A percentile compares a stretch with the other conserved stretches of the same genome.
phyloP scores from a whole-genome alignment of 2,329 filamentous ascomycete species.

The Elsinoe perseae region DNA sequence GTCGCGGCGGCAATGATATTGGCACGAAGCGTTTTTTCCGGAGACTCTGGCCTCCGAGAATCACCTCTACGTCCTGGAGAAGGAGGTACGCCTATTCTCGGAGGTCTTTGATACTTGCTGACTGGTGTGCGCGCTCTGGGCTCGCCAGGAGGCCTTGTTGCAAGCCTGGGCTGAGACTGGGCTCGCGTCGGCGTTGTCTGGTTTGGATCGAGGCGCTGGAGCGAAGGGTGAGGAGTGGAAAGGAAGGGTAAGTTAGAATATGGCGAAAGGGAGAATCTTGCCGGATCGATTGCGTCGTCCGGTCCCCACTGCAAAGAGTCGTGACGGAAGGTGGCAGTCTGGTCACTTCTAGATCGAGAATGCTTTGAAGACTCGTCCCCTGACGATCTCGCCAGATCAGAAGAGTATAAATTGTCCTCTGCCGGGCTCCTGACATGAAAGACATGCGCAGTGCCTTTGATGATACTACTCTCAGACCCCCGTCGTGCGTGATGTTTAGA shows the following conservation, averaged over 20 bases:
- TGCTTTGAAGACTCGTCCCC: conserved; percentile 9
- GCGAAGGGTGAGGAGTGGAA: neutral
- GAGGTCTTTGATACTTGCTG: conserved; percentile 9
- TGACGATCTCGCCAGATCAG: neutral
- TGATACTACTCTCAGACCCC: conserved; percentile 65
- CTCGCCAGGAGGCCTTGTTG: neutral
- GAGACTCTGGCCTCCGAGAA: conserved; percentile 3
- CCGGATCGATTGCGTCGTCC: neutral
- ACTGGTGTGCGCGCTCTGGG: conserved; percentile 6
- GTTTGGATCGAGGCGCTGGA: neutral
- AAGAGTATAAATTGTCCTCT: neutral
- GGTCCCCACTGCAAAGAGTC: conserved; percentile 8
- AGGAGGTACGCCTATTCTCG: neutral
- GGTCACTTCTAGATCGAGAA: conserved; percentile 14
- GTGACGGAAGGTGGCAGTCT: conserved; percentile 4
- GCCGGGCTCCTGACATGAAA: conserved; percentile 1
- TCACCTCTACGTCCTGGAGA: conserved; percentile 9
- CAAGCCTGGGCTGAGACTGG: conserved; percentile 1
- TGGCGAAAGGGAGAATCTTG: neutral
- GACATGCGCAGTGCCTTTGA: conserved; percentile 30
- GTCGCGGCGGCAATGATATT: conserved; percentile 64
- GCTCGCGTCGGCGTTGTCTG: conserved; percentile 2
- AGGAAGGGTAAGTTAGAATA: conserved; percentile 2
- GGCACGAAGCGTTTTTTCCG: conserved; percentile 48
- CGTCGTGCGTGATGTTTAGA: conserved; percentile 34